Percentiles rank a stretch among this genome's conserved stretches.
Evolutionary conservation across 805 yeast genomes (phyloP).

Genomic region (Teunomyces lycoperdinae): DNA sequence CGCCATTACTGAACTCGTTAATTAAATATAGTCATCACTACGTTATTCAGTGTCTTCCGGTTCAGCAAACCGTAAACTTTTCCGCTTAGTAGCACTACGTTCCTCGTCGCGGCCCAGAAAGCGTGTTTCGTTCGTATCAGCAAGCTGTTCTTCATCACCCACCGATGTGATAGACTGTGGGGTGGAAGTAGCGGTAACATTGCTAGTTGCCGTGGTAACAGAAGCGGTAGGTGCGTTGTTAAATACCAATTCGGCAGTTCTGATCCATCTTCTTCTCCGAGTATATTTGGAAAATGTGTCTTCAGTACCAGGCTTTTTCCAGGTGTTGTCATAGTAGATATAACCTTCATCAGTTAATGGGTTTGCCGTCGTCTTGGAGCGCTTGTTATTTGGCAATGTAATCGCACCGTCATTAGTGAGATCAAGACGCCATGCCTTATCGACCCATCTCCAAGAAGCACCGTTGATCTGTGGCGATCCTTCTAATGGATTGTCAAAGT

Average conservation of each 20-base stretch:
- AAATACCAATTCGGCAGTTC: slow-evolving; percentile 82
- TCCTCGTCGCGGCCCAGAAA: slow-evolving; percentile 4
- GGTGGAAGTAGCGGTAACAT: not conserved
- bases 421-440: slow-evolving; percentile 87
- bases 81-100: slow-evolving; percentile 27
- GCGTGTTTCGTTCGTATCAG: not conserved
- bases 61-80: slow-evolving; percentile 45
- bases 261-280: slow-evolving; percentile 91
- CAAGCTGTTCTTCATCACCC: slow-evolving; percentile 4
- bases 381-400: slow-evolving; percentile 61
- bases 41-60: slow-evolving; percentile 5
- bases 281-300: slow-evolving; percentile 89
- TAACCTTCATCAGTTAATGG: slow-evolving; percentile 83
- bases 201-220: not conserved
- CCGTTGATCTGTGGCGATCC: slow-evolving; percentile 48
- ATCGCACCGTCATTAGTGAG: slow-evolving; percentile 84
- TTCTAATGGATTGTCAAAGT: slow-evolving; percentile 25
- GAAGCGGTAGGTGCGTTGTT: slow-evolving; percentile 8
- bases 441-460: slow-evolving; percentile 93
- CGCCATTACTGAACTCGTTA: slow-evolving; percentile 1
- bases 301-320: slow-evolving; percentile 89
- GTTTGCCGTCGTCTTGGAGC: slow-evolving; percentile 55
- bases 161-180: not conserved
- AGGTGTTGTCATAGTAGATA: slow-evolving; percentile 86
- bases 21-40: not conserved